Percentiles rank a stretch among this genome's conserved stretches.
Conservation (phyloP, 2,329 filamentous ascomycete genomes). For the Madurella mycetomatis region DNA sequence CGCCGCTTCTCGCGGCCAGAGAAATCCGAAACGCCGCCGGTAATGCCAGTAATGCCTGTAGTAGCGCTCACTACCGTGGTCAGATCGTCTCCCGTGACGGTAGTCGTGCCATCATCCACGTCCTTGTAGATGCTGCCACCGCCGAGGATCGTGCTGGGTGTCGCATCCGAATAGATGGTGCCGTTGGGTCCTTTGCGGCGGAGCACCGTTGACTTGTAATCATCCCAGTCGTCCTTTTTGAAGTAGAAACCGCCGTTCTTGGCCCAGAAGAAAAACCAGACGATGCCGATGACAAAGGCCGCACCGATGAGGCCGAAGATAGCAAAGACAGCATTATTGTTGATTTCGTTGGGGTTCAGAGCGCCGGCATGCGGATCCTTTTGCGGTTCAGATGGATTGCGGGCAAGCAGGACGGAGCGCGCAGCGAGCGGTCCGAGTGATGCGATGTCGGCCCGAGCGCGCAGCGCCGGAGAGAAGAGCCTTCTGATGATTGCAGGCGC, state of each 20-base stretch:
- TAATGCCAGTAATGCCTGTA: slow-evolving; percentile 51
- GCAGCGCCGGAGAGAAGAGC: slow-evolving; percentile 30
- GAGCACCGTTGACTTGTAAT: slow-evolving; percentile 94
- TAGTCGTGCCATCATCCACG: slow-evolving; percentile 46
- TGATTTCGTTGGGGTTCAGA: slow-evolving; percentile 53
- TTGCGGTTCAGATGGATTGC: slow-evolving; percentile 33
- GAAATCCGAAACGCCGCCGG: slow-evolving; percentile 54
- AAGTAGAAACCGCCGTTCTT: slow-evolving; percentile 93
- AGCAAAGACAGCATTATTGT: slow-evolving; percentile 70
- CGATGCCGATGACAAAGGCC: slow-evolving; percentile 65
- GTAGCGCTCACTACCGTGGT: slow-evolving; percentile 39
- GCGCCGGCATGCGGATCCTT: slow-evolving; percentile 44
- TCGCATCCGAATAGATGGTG: slow-evolving; percentile 76
- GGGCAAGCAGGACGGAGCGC: slow-evolving; percentile 39
- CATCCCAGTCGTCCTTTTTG: slow-evolving; percentile 85
- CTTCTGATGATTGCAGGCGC: slow-evolving; percentile 38
- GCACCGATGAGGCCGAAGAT: slow-evolving; percentile 82
- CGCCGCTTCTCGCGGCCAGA: slow-evolving; percentile 50
- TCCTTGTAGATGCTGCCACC: slow-evolving; percentile 81
- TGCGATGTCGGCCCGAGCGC: slow-evolving; percentile 27
- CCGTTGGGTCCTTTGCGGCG: slow-evolving; percentile 86
- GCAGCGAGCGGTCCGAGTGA: slow-evolving; percentile 42
- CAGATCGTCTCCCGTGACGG: slow-evolving; percentile 37
- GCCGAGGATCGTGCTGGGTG: slow-evolving; percentile 76
- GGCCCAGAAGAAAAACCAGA: slow-evolving; percentile 99